Percentiles rank a stretch among this genome's conserved stretches.
phyloP scores from a whole-genome alignment of 768 basidiomycete species.

The Lactarius vividus region DNA sequence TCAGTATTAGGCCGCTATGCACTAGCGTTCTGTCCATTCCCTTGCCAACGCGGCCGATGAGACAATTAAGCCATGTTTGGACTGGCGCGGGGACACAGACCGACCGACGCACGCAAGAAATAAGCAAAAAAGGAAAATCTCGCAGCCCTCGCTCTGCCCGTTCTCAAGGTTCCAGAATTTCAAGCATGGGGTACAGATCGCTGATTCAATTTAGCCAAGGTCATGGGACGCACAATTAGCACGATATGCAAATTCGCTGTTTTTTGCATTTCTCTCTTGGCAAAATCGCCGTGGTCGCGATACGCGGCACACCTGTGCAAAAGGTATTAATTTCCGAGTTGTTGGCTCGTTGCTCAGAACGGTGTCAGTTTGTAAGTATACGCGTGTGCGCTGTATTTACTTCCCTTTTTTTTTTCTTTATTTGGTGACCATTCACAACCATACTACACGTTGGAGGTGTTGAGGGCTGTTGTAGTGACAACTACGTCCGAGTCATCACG shows the following conservation, averaged over 20 bases:
- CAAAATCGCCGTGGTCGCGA: neutral
- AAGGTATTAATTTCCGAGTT: neutral
- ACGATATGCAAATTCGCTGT: too few species aligned
- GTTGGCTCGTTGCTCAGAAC: neutral
- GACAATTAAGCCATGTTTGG: slow-evolving; percentile 24
- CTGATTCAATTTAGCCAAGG: neutral
- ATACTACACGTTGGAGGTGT: neutral
- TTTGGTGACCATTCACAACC: neutral
- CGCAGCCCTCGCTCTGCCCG: neutral
- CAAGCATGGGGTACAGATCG: neutral
- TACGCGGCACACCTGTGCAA: neutral
- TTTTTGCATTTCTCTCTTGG: neutral
- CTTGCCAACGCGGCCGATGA: slow-evolving; percentile 19
- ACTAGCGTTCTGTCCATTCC: slow-evolving; percentile 1
- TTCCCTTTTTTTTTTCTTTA: neutral
- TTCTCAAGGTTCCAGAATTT: neutral
- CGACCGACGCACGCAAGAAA: neutral
- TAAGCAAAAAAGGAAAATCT: neutral
- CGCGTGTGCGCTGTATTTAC: neutral
- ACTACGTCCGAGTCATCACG: neutral
- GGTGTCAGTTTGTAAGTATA: neutral
- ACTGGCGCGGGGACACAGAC: neutral
- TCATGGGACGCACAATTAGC: neutral
- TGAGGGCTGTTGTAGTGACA: neutral
- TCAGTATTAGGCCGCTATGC: neutral